These are phyloP conservation scores for Escallonia rubra DNA, from an alignment of 129 eudicot genomes.

Conservation along the genomic window DNA sequence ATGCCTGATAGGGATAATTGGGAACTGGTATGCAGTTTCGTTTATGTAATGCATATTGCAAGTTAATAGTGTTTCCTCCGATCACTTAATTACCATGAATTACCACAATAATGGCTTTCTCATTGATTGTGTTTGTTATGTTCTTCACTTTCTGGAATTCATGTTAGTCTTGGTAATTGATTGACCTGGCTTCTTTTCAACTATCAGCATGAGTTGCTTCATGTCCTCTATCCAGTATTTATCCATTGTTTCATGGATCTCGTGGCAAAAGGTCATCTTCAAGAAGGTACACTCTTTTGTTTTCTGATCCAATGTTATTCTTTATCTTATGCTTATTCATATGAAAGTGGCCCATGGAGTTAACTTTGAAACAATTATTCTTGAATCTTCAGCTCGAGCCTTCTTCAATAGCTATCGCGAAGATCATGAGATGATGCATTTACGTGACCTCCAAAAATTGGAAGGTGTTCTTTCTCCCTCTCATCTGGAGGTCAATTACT, in stretches of 20 bases:
- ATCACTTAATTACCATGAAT: background rate
- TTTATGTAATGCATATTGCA: no score
- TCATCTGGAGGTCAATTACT: slow-evolving; percentile 75
- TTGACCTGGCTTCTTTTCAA: slow-evolving; percentile 6
- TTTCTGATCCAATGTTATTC: background rate
- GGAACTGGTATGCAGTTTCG: no score
- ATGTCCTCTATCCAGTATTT: slow-evolving; percentile 93
- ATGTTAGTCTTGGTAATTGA: background rate
- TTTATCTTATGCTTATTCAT: slow-evolving; percentile 4
- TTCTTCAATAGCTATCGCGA: slow-evolving; percentile 88
- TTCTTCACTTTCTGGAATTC: background rate
- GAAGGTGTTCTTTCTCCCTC: slow-evolving; percentile 99
- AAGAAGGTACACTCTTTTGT: slow-evolving; percentile 61
- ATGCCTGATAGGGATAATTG: no score
- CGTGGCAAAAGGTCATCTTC: slow-evolving; percentile 86
- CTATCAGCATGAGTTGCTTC: slow-evolving; percentile 86
- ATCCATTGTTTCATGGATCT: slow-evolving; percentile 98
- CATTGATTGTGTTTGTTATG: background rate
- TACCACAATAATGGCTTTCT: background rate
- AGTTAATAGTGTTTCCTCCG: no score
- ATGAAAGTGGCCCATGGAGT: background rate
- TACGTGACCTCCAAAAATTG: slow-evolving; percentile 83
- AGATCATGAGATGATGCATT: slow-evolving; percentile 91
- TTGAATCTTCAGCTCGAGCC: slow-evolving; percentile 56
- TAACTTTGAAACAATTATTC: slow-evolving; percentile 6